phyloP scores from a whole-genome alignment of 2,329 filamentous ascomycete species.

The Sphaerulina musiva region DNA sequence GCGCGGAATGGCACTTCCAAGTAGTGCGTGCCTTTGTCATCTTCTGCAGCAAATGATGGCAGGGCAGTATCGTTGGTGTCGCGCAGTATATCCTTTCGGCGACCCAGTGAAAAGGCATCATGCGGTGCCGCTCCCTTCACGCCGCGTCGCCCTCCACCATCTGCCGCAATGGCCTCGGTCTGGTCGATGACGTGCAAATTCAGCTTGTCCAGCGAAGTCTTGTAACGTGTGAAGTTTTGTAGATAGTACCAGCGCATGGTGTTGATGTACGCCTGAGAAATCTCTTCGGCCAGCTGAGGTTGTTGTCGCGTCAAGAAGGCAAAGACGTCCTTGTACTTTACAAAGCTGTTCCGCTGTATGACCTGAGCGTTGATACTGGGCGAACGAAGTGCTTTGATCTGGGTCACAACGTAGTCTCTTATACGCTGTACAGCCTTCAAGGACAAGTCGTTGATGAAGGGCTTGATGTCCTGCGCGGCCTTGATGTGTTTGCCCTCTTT shows the following conservation, averaged over 20 bases:
- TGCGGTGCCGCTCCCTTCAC: conserved; percentile 42
- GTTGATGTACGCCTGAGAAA: conserved; percentile 88
- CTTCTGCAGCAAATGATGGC: conserved; percentile 83
- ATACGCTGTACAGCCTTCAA: conserved; percentile 90
- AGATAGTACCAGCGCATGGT: conserved; percentile 99
- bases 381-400: conserved; percentile 88
- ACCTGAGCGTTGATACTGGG: conserved; percentile 96
- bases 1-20: conserved; percentile 87
- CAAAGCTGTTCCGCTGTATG: conserved; percentile 86
- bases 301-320: conserved; percentile 79
- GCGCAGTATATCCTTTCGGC: conserved; percentile 74
- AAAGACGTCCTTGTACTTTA: conserved; percentile 83
- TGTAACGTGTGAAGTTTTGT: conserved; percentile 84
- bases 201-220: conserved; percentile 73
- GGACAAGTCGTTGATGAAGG: conserved; percentile 75
- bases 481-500: conserved; percentile 60
- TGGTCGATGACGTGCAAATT: conserved; percentile 77
- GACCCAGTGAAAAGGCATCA: conserved; percentile 83
- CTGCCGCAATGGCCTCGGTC: conserved; percentile 65
- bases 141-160: conserved; percentile 47
- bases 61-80: conserved; percentile 67
- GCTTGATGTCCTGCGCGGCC: conserved; percentile 74
- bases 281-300: conserved; percentile 76
- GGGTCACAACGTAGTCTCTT: conserved; percentile 85
- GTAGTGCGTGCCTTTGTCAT: conserved; percentile 78